Evolutionary conservation across 257 asterid genomes (phyloP), one percentile per base, ranked within the genome.

Genomic region (Solanum bulbocastanum): DNA sequence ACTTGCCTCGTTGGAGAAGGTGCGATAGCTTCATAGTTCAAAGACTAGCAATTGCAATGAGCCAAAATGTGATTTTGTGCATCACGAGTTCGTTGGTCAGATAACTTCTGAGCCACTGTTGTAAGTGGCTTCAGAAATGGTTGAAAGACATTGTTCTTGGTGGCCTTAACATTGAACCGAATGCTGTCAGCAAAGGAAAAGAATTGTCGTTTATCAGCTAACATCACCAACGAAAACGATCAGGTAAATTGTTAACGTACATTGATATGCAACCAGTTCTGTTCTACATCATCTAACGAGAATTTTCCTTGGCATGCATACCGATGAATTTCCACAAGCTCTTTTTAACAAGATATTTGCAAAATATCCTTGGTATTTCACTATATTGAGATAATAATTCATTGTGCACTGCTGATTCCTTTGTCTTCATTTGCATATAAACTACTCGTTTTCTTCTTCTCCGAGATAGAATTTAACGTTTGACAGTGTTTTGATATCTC

Each of bases 1-100:
- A 85, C 98, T 95, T 88, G 93, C 92, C 72, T 91, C 92, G 12
- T 37, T 95, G 79, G 79, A 89, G 20, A 20, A 75, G 86, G 30
- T 4, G 11, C 39, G 30, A 81, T 30, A 81, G 66, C 1, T 4
- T 81, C 85, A 46, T 46, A 81, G 85, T 30, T 49, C 32, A 81
- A 44, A 81, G 69, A 37, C 44, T 30, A 49, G 18, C 10, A 16
- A 81, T 27, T 3, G 27, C 40, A 27, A 46, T 79, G 40, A 25
- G 6, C 46, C 81, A 35, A 35, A 81, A 44, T 25, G 11, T 81
- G 66, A 40, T 46, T 9, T 16, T 46, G 65, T 5, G 27, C 6
- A 16, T 27, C 85, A 30, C 27, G 9, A 15, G 40, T 46, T 81
- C 33, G 18, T 56, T 72, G 44, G 44, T 72, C 79, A 33, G 79